A percentile compares a stretch with the other conserved stretches of the same genome.
Evolutionary conservation across 2,329 filamentous ascomycete species (phyloP).

Genomic region (Cytospora schulzeri): DNA sequence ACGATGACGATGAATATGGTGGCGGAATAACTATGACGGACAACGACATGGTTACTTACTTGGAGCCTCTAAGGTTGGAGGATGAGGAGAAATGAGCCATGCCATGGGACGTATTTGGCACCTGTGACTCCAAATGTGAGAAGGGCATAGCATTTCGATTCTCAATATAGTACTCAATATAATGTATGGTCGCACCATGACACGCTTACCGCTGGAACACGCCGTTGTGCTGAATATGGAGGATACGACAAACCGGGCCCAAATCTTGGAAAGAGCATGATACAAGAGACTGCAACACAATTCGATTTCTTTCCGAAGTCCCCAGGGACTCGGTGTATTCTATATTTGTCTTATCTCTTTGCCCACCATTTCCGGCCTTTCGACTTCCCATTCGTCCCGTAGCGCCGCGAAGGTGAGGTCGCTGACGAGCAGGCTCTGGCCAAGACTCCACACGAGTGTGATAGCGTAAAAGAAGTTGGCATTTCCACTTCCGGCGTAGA

Average conservation of each 20-base stretch:
- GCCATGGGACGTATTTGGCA: no score
- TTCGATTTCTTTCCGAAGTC: background rate
- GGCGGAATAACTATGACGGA: constrained; percentile 27
- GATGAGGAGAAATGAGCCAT: constrained; percentile 12
- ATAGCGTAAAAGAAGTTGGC: constrained; percentile 99
- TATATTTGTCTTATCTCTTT: constrained; percentile 81
- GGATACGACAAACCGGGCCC: background rate
- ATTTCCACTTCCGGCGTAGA: constrained; percentile 96
- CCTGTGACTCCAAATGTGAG: no score
- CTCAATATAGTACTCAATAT: background rate
- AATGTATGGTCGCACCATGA: background rate
- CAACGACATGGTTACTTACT: constrained; percentile 26
- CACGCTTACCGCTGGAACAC: background rate
- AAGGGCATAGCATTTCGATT: no score
- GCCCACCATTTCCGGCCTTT: constrained; percentile 85
- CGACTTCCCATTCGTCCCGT: constrained; percentile 90
- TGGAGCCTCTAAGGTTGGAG: constrained; percentile 26
- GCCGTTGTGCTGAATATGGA: background rate
- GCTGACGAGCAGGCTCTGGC: constrained; percentile 81
- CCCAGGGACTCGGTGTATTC: background rate
- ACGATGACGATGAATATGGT: constrained; percentile 14
- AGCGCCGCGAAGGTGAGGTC: constrained; percentile 88
- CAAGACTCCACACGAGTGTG: constrained; percentile 96
- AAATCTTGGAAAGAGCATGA: background rate
- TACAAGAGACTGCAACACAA: background rate